These are phyloP conservation scores for Stemphylium vesicarium DNA, from an alignment of 2,329 filamentous ascomycete species.

Conservation along the genomic window DNA sequence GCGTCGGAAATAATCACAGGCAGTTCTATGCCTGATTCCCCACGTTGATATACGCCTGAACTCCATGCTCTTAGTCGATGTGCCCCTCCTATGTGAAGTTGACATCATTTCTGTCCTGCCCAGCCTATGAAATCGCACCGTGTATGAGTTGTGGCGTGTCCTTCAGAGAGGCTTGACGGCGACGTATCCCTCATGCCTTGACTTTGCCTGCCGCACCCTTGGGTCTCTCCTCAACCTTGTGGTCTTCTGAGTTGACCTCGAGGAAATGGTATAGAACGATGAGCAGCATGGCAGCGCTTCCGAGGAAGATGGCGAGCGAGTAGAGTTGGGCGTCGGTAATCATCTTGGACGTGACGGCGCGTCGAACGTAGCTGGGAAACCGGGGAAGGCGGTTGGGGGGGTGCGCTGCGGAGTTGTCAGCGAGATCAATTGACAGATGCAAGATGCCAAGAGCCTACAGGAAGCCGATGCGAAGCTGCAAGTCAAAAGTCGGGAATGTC, in stretches of 20 bases:
- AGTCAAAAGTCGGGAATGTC: slow-evolving; percentile 12
- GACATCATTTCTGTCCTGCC: background rate
- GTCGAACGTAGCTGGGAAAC: slow-evolving; percentile 20
- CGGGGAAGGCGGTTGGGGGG: slow-evolving; percentile 5
- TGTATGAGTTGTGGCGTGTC: background rate
- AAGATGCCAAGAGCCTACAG: slow-evolving; percentile 5
- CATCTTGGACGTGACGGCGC: slow-evolving; percentile 66
- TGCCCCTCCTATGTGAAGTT: background rate
- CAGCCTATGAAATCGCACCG: background rate
- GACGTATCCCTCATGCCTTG: slow-evolving; percentile 23
- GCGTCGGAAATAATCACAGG: background rate
- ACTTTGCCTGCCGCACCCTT: slow-evolving; percentile 37
- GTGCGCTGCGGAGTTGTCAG: slow-evolving; percentile 28
- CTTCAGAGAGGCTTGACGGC: background rate
- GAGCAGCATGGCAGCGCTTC: slow-evolving; percentile 85
- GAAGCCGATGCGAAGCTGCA: background rate
- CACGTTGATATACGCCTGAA: slow-evolving; percentile 8
- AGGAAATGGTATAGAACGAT: slow-evolving; percentile 97
- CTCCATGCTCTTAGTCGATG: slow-evolving; percentile 3
- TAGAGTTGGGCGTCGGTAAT: slow-evolving; percentile 94
- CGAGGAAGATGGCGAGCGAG: slow-evolving; percentile 89
- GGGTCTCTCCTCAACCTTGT: slow-evolving; percentile 37
- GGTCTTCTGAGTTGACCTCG: slow-evolving; percentile 82
- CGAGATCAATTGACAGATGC: background rate
- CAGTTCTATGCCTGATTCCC: background rate